Percentiles rank a stretch among this genome's conserved stretches.
Conservation (phyloP, 345 rosid genomes). For the Ceriops decandra region DNA sequence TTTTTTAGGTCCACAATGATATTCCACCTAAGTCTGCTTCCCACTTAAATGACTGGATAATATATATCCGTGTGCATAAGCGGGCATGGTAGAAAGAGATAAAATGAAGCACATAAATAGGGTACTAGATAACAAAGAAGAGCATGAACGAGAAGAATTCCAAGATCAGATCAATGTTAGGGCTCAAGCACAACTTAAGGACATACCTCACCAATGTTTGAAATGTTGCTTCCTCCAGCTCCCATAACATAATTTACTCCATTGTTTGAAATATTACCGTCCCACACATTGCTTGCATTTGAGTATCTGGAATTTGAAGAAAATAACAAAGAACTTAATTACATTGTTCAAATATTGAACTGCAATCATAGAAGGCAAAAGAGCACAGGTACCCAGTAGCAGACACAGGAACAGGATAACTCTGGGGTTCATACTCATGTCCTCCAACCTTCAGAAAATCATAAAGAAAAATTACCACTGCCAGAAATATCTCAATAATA, state of each 20-base stretch:
- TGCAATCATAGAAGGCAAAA: not conserved
- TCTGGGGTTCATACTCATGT: conserved; percentile 40
- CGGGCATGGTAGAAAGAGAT: no score
- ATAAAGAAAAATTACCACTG: conserved; percentile 7
- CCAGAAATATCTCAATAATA: not conserved
- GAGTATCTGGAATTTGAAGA: conserved; percentile 29
- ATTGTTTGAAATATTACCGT: conserved; percentile 31
- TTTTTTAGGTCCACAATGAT: no score
- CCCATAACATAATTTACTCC: conserved; percentile 25
- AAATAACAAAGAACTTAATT: conserved; percentile 2
- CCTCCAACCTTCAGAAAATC: conserved; percentile 41
- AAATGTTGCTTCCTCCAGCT: conserved; percentile 22
- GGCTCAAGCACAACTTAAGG: not conserved
- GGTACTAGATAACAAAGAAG: no score
- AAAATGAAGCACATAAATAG: no score
- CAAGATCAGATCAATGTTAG: no score
- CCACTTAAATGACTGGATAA: no score
- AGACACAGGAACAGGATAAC: conserved; percentile 37
- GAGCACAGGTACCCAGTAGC: conserved; percentile 30
- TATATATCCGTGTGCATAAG: no score
- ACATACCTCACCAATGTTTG: conserved; percentile 41
- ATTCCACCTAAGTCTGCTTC: no score
- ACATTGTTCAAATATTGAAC: not conserved
- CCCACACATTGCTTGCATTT: conserved; percentile 29
- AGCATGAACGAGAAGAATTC: no score